Conservation (phyloP, 305 asterid species). For the Lippia alba region DNA sequence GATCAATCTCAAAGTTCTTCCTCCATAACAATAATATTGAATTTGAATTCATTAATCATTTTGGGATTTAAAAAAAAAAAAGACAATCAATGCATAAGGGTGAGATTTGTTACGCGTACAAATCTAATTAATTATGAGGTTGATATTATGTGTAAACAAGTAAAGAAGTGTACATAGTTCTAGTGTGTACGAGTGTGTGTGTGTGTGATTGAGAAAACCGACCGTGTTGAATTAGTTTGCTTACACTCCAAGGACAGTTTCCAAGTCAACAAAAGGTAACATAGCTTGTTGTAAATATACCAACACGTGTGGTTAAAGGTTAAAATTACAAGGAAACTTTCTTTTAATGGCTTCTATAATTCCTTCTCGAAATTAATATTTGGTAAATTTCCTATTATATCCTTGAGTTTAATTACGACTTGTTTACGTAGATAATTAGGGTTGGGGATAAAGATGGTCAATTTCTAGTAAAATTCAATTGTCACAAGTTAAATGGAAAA, state of each 20-base stretch:
- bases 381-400: background rate
- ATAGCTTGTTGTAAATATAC: background rate
- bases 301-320: background rate
- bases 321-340: background rate
- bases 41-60: no score
- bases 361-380: background rate
- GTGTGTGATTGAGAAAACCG: background rate
- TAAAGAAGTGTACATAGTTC: background rate
- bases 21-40: no score
- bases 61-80: no score
- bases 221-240: background rate
- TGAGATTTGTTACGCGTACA: no score
- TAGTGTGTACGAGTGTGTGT: background rate
- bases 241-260: background rate
- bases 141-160: background rate
- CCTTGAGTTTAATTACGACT: background rate
- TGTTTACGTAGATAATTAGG: no score
- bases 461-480: constrained; percentile 1
- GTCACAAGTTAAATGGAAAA: background rate
- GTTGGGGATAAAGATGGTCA: background rate
- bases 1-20: no score
- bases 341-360: background rate
- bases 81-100: no score
- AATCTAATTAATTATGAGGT: no score
- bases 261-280: background rate